phyloP scores from a whole-genome alignment of 2,329 filamentous ascomycete species.

The Elsinoe batatas region DNA sequence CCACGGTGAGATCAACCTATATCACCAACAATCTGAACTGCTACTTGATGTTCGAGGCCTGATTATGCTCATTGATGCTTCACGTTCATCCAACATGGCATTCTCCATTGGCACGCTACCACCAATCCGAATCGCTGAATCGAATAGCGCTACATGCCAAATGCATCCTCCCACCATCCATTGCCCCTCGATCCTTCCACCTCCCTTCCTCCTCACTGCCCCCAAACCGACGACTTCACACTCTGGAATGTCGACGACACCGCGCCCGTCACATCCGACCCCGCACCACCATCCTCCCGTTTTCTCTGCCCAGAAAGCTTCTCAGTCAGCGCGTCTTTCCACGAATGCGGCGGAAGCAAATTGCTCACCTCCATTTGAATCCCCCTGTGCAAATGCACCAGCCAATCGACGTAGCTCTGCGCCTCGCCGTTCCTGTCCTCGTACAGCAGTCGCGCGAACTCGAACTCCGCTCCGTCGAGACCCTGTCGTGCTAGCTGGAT shows the following conservation, averaged over 20 bases:
- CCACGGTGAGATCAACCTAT: too few species aligned
- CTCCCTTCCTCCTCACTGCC: slow-evolving; percentile 16
- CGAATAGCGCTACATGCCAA: background rate
- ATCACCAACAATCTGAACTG: too few species aligned
- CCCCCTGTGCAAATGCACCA: slow-evolving; percentile 86
- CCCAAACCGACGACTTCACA: slow-evolving; percentile 32
- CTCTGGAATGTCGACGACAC: slow-evolving; percentile 28
- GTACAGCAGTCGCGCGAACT: slow-evolving; percentile 82
- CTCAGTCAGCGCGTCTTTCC: background rate
- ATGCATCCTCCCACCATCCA: background rate
- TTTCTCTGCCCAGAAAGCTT: slow-evolving; percentile 58
- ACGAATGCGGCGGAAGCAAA: background rate
- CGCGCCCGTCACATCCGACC: slow-evolving; percentile 18
- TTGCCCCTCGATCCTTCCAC: background rate
- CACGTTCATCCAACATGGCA: too few species aligned
- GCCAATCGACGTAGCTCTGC: slow-evolving; percentile 96
- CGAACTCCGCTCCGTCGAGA: slow-evolving; percentile 88
- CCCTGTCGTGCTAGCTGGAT: slow-evolving; percentile 88
- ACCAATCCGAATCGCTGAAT: background rate
- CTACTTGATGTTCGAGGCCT: too few species aligned
- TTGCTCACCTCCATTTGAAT: slow-evolving; percentile 67
- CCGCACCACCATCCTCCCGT: slow-evolving; percentile 44
- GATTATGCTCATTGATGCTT: too few species aligned
- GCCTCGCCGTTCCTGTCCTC: slow-evolving; percentile 97
- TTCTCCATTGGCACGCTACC: too few species aligned